Conservation (phyloP, 108 stramenopile species). For the Skeletonema potamos region DNA sequence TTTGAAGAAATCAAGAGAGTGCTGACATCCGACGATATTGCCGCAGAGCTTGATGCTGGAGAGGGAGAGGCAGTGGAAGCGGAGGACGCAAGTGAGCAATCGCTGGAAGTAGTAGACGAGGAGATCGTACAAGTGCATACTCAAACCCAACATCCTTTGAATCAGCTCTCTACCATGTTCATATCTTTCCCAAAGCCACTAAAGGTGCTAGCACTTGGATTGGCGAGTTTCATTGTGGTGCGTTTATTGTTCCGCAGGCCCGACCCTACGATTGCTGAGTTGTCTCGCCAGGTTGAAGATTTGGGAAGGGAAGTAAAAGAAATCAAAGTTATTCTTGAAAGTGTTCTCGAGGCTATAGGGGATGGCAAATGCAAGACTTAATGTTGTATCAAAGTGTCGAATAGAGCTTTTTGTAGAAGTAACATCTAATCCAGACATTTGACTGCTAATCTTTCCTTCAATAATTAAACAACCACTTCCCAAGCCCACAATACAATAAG, state of each 20-base stretch:
- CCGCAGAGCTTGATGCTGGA: conserved; percentile 5
- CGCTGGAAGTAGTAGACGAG: not conserved
- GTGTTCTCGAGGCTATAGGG: not conserved
- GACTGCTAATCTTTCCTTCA: too few relatives aligned
- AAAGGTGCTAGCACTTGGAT: not conserved
- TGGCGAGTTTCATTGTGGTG: conserved; percentile 5
- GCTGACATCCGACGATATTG: conserved; percentile 6
- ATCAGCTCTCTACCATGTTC: not conserved
- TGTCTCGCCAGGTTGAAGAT: conserved; percentile 20
- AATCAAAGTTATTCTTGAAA: conserved; percentile 24
- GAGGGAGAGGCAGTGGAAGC: not conserved
- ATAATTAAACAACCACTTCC: too few relatives aligned
- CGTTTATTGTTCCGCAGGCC: not conserved
- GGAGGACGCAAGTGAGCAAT: not conserved
- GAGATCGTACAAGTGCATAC: not conserved
- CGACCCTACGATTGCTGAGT: not conserved
- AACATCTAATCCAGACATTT: too few relatives aligned
- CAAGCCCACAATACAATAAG: too few relatives aligned
- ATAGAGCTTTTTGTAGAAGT: not conserved
- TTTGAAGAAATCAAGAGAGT: conserved; percentile 63
- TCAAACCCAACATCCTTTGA: not conserved
- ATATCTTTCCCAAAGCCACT: not conserved
- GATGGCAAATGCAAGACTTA: not conserved
- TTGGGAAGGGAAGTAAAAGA: conserved; percentile 17
- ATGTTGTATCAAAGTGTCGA: not conserved